phyloP scores from a whole-genome alignment of 164 flowering plant species.

The Stephania yunnanensis region DNA sequence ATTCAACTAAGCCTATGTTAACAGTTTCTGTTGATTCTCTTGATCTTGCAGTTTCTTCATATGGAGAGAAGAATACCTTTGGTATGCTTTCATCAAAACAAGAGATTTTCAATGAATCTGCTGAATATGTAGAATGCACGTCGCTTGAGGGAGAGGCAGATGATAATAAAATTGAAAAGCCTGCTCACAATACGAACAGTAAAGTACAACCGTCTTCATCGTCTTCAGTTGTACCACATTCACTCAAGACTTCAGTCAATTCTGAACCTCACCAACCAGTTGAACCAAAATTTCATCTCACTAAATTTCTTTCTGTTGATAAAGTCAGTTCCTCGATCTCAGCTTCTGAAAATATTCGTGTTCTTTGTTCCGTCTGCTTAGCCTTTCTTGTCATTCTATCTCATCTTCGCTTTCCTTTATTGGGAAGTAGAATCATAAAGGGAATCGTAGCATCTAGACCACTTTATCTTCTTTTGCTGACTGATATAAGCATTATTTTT shows the following conservation, averaged over 20 bases:
- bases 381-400: conserved; percentile 55
- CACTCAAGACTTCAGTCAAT: conserved; percentile 17
- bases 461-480: conserved; percentile 46
- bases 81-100: conserved; percentile 15
- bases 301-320: conserved; percentile 22
- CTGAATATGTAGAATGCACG: conserved; percentile 11
- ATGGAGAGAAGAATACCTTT: conserved; percentile 15
- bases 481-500: conserved; percentile 47
- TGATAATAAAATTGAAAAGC: conserved; percentile 15
- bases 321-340: conserved; percentile 42
- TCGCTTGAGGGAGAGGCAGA: conserved; percentile 13
- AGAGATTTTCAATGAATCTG: conserved; percentile 11
- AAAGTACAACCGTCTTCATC: conserved; percentile 10
- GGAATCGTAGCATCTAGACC: conserved; percentile 42
- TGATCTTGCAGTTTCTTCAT: conserved; percentile 28
- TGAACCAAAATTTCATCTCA: conserved; percentile 6
- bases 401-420: conserved; percentile 32
- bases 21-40: background rate
- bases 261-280: conserved; percentile 14
- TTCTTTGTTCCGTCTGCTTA: conserved; percentile 32
- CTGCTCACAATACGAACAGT: conserved; percentile 16
- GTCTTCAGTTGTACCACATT: conserved; percentile 18
- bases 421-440: conserved; percentile 29
- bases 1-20: background rate
- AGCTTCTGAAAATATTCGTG: conserved; percentile 42